Percentiles rank a stretch among this genome's conserved stretches.
These are phyloP conservation scores for Colletotrichum eleusines DNA, from an alignment of 2,329 filamentous ascomycete species.

Conservation along the genomic window DNA sequence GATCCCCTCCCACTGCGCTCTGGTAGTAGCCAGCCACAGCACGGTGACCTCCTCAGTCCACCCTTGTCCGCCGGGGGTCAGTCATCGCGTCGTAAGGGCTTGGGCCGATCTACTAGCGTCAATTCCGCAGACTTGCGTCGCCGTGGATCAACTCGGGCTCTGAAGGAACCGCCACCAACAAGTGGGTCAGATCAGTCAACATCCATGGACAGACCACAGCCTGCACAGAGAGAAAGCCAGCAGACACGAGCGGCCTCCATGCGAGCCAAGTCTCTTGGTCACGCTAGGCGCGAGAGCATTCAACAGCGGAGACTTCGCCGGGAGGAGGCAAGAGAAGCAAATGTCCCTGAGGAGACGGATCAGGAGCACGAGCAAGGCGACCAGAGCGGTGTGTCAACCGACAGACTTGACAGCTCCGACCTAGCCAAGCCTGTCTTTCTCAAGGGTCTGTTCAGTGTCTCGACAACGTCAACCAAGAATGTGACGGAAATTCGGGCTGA, in stretches of 20 bases:
- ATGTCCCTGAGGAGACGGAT: constrained; percentile 93
- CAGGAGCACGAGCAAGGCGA: constrained; percentile 72
- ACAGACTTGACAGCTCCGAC: constrained; percentile 76
- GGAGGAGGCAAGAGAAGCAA: constrained; percentile 78
- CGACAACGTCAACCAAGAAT: constrained; percentile 93
- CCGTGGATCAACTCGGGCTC: constrained; percentile 61
- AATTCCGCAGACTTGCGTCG: constrained; percentile 87
- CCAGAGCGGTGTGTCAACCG: constrained; percentile 70
- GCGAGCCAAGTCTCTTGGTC: constrained; percentile 88
- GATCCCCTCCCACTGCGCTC: constrained; percentile 62
- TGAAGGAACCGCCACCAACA: constrained; percentile 77
- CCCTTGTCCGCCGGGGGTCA: constrained; percentile 72
- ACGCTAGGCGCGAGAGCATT: constrained; percentile 91
- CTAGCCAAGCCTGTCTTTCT: constrained; percentile 94
- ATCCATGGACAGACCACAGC: constrained; percentile 63
- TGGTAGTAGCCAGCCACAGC: constrained; percentile 76
- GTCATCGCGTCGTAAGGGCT: constrained; percentile 73
- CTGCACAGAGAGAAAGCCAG: constrained; percentile 63
- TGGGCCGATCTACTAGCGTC: constrained; percentile 91
- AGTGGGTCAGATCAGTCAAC: constrained; percentile 85
- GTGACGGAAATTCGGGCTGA: constrained; percentile 87
- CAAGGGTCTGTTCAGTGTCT: constrained; percentile 97
- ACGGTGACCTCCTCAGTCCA: constrained; percentile 82
- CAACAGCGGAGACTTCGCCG: constrained; percentile 83
- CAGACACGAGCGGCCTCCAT: constrained; percentile 72